Evolutionary conservation across 768 basidiomycete species (phyloP), one percentile per base, ranked within the genome.

Genomic region (Agrocybe pediades): DNA sequence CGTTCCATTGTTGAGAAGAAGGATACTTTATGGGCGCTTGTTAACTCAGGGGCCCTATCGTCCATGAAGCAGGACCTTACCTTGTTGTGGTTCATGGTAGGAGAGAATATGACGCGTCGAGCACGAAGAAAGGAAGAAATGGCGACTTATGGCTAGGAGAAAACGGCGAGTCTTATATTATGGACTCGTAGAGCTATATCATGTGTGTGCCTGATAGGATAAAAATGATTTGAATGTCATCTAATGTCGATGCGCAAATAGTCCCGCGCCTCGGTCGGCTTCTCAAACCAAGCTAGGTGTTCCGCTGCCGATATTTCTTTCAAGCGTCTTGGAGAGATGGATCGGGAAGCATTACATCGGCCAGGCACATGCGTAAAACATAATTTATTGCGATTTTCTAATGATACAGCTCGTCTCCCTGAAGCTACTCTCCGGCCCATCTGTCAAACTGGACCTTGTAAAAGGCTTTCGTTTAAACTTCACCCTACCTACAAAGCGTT

Each of bases 1-100:
- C 55, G 56, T 60, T 70, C 74, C 76, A 79, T 40, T 76, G 70
- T 42, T 54, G 58, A 41, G 70, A 55, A 48, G 74, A 59, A 60
- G 61, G 53, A 60, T 68, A 68, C 62, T 77, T 57, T 19, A 51
- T 59, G 66, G 36, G 62, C 60, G 62, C 61, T 62, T 58, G 50
- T 57, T 46, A 51, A 54, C 25, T 53, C 48, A 49, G 25, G 25
- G 16, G 36, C 43, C 45, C 36, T 26, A 33, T 49, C 52, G 43
- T 53, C 33, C 45, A 25, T 17, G 36, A 49, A 33, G 24, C 24
- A 23, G 9, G 52, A 15, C 11, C 55, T 41, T 49, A 67, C 65
- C 63, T 65, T 67, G 50, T 61, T 55, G 29, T 62, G 59, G 53
- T 62, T 65, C 65, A 65, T 67, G 33, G 51, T 51, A 40, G 26